Evolutionary conservation across 2,329 filamentous ascomycete species (phyloP).

Genomic region (Clarireedia hainanense): DNA sequence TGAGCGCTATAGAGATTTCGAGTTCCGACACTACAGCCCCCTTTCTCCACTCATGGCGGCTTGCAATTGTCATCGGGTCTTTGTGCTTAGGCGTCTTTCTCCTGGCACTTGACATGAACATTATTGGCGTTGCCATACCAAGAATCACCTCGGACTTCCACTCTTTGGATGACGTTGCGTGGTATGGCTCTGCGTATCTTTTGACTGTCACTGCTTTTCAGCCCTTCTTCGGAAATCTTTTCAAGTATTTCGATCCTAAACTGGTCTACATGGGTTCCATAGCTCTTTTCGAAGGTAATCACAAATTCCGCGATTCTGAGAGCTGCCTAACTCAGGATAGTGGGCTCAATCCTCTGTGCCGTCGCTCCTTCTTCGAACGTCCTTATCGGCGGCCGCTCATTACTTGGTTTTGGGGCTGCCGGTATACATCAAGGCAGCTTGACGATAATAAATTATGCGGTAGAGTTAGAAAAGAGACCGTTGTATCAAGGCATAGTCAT

Average conservation of each 20-base stretch:
- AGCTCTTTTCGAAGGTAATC: neutral
- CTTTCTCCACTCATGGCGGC: slow-evolving; percentile 1
- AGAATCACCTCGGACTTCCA: slow-evolving; percentile 38
- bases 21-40: neutral
- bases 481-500: slow-evolving; percentile 8
- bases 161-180: slow-evolving; percentile 42
- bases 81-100: neutral
- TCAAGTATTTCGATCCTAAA: slow-evolving; percentile 17
- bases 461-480: slow-evolving; percentile 1
- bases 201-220: slow-evolving; percentile 32
- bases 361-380: slow-evolving; percentile 34
- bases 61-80: neutral
- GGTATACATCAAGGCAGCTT: slow-evolving; percentile 42
- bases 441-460: slow-evolving; percentile 42
- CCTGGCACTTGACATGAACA: neutral
- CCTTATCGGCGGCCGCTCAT: slow-evolving; percentile 38
- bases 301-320: neutral
- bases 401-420: slow-evolving; percentile 42
- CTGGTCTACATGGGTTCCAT: slow-evolving; percentile 3
- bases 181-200: slow-evolving; percentile 20
- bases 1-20: neutral
- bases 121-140: slow-evolving; percentile 35
- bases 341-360: slow-evolving; percentile 40
- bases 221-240: slow-evolving; percentile 12
- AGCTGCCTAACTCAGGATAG: slow-evolving; percentile 3